These are phyloP conservation scores for Gossypium gossypioides DNA, from an alignment of 441 rosid genomes.

Conservation along the genomic window DNA sequence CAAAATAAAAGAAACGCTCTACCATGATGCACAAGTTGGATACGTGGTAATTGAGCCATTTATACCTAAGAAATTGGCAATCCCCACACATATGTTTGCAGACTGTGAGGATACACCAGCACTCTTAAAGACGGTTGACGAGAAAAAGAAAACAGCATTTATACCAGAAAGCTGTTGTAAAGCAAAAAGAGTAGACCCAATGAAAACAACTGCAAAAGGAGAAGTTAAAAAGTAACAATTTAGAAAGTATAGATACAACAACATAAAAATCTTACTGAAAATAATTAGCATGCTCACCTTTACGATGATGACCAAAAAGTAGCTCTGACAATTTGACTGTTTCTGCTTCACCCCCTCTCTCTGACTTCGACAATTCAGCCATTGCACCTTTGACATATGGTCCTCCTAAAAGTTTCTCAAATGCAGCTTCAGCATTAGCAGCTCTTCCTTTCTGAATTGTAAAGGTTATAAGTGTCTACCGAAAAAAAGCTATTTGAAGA, in stretches of 20 bases:
- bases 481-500: not conserved
- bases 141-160: constrained; percentile 72
- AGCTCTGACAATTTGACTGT: constrained; percentile 47
- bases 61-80: constrained; percentile 55
- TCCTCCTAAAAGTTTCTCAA: constrained; percentile 60
- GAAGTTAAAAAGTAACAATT: constrained; percentile 28
- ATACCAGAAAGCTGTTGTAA: constrained; percentile 77
- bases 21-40: constrained; percentile 4
- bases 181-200: constrained; percentile 66
- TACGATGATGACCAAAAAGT: constrained; percentile 44
- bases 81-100: constrained; percentile 53
- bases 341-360: constrained; percentile 45
- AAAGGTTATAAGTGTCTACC: constrained; percentile 9
- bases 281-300: constrained; percentile 28
- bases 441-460: constrained; percentile 50
- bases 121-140: constrained; percentile 61
- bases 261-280: not conserved
- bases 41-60: constrained; percentile 14
- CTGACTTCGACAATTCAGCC: constrained; percentile 52
- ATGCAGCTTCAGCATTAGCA: constrained; percentile 56
- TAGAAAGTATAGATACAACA: constrained; percentile 10
- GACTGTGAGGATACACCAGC: constrained; percentile 64
- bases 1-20: constrained; percentile 5
- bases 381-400: constrained; percentile 45
- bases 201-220: constrained; percentile 65